Evolutionary conservation across 345 rosid species (phyloP), one percentile per base, ranked within the genome.

Genomic region (Citrus cavaleriei): DNA sequence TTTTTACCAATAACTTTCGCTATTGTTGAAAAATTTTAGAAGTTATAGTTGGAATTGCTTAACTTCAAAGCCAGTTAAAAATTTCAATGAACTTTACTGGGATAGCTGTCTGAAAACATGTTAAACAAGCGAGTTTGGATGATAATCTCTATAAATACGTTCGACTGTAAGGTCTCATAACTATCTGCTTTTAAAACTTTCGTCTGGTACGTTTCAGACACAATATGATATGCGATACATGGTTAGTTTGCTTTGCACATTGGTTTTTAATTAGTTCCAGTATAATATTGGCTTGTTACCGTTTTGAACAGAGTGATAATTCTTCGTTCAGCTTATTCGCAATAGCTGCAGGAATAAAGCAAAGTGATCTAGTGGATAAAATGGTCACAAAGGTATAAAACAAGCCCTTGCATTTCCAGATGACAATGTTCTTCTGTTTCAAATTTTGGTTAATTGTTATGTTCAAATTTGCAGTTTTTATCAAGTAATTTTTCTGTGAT

Each of bases 261-360:
- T 57, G 8, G 28, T 72, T 27, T 57, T 8, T 13, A 46, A 54
- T 49, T 13, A 19, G 35, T 68, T 61, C 64, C 62, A 54, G 60
- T 35, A 32, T 54, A 16, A 7, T n/a, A 42, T 40, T 63, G 21
- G 67, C 65, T 64, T 61, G 68, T n/a, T 18, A 10, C 28, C 64
- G 4, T 66, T 79, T 79, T 70, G 67, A 73, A 67, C 88, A 90
- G 93, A 74, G 62, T 10, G 58, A 65, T 10, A 78, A 75, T n/a
- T 72, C 81, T 27, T 77, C 85, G 3, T 70, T 38, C 12, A 84
- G 82, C 84, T 85, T 91, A 60, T 83, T 90, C 68, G 85, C 92
- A 8, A 10, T 83, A 72, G 87, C 95, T 19, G 92, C 85, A 78
- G 95, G 95, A 78, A 82, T 87, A 75, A 90, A 86, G 78, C 93